These are phyloP conservation scores for Pseudopithomyces chartarum DNA, from an alignment of 2,329 filamentous ascomycete species.

Conservation along the genomic window DNA sequence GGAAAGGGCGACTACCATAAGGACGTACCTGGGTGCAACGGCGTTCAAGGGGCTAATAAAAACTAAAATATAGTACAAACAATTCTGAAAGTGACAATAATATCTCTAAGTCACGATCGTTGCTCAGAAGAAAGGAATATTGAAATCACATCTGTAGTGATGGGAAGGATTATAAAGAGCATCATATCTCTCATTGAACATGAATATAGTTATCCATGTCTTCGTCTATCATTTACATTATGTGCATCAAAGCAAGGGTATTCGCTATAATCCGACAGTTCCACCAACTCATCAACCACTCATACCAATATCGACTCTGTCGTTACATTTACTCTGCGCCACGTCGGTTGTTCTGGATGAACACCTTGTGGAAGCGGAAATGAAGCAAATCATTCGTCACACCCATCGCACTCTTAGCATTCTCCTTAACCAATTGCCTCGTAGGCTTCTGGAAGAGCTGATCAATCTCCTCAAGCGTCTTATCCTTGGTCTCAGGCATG, in stretches of 20 bases:
- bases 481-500: slow-evolving; percentile 76
- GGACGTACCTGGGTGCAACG: too few species aligned
- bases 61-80: too few species aligned
- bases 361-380: slow-evolving; percentile 55
- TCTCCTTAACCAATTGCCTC: slow-evolving; percentile 59
- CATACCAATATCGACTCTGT: too few species aligned
- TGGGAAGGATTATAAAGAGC: too few species aligned
- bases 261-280: not conserved
- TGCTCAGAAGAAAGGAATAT: too few species aligned
- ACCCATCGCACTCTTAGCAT: slow-evolving; percentile 49
- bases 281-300: not conserved
- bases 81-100: too few species aligned
- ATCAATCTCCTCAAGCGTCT: slow-evolving; percentile 73
- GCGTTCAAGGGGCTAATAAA: too few species aligned
- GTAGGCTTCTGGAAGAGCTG: slow-evolving; percentile 69
- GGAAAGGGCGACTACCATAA: too few species aligned
- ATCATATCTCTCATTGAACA: not conserved
- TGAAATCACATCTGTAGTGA: too few species aligned
- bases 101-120: too few species aligned
- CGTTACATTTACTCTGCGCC: not conserved
- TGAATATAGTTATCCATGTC: not conserved
- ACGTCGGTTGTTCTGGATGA: slow-evolving; percentile 42
- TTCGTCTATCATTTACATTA: not conserved
- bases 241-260: not conserved
- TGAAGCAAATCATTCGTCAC: slow-evolving; percentile 52